Base-by-base conservation (phyloP, 805 yeast genomes). In the Metschnikowia dekortorum region DNA sequence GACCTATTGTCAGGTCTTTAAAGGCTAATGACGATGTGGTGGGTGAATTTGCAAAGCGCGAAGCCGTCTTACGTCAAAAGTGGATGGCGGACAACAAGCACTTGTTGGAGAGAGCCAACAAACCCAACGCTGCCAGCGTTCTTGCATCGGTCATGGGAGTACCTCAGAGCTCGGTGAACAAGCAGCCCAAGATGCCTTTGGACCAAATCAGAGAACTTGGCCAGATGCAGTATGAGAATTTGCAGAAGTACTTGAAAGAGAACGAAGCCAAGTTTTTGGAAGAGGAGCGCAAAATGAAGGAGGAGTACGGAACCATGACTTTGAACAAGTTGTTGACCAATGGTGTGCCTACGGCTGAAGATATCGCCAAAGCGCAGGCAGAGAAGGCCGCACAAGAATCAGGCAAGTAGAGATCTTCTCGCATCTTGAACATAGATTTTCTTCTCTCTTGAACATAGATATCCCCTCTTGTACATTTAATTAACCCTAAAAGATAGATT, bases 171-270 rank as follows among this genome's bases (percentile, higher is more conserved):
- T 61, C 71, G 1, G 70, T 74, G 51, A 81, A 64, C 58, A 72
- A 64, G 64, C 79, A 63, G 58, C 84, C 84, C 53, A 82, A 83
- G 70, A 82, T 85, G 85, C 96, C 96, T 31, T 79, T 90, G 66
- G 99, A 92, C 70, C 66, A 82, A 49, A 83, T 91, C 58, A 86
- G 97, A 66, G 95, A 89, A 65, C 92, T 88, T 65, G 97, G 96
- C 60, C 96, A 89, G 70, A 81, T 83, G 73, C 89, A 88, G 67
- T 92, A 89, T 68, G 83, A 85, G 61, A 82, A 83, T 59, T 87
- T 89, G 82, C 83, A 84, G 71, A 78, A 69, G 58, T 81, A 78
- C 61, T 70, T 81, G 61, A 69, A 75, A 54, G 84, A 80, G 61
- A 78, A 81, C 64, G 82, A 81, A 49, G 78, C 73, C 47, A 83